Base-by-base conservation (phyloP, 352 stramenopile species). In the Pythium brassicae region DNA sequence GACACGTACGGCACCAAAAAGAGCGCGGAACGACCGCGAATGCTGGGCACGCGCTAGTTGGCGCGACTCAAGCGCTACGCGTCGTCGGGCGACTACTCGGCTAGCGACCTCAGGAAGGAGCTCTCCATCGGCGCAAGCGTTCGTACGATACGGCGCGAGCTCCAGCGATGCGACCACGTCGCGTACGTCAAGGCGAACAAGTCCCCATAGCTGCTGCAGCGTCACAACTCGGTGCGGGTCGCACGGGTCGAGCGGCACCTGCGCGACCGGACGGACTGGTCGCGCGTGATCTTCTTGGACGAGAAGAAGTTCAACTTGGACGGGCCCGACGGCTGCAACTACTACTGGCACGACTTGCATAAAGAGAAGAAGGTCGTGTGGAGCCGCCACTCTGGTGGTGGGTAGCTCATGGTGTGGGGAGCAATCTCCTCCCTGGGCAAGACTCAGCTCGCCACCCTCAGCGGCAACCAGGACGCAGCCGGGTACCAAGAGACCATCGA, bases 251-350 rank as follows among this genome's bases (percentile, higher is more conserved):
- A 29, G 20, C 37, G 37, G 37, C 29, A 35, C 29, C 29, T 35
- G 29, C 29, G 29, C 29, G 11, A 35, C 29, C 29, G 2, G 11
- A 35, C 29, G 29, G 42, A 47, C 17, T 47, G 42, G 42, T 23
- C 3, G 42, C 20, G 2, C 19, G 26, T 57, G 26, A 57, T 59
- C 40, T 59, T 59, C n/a, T 52, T 26, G 15, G 42, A 52, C 22
- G 42, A 59, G 37, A 59, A 59, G 26, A 59, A 59, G n/a, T 52
- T 59, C n/a, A 59, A 59, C 27, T 26, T 59, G n/a, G 53, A 52
- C 26, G 53, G 53, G 6, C 44, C 53, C 23, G 53, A 52, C 26
- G 42, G 42, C 43, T 44, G 15, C 20, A n/a, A 59, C 20, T 59
- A 59, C 25, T 59, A 59, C 39, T 59, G 53, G 25, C 42, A 52